Conservation (phyloP, 208 protist species). For the Jaenimonas drosophilae region DNA sequence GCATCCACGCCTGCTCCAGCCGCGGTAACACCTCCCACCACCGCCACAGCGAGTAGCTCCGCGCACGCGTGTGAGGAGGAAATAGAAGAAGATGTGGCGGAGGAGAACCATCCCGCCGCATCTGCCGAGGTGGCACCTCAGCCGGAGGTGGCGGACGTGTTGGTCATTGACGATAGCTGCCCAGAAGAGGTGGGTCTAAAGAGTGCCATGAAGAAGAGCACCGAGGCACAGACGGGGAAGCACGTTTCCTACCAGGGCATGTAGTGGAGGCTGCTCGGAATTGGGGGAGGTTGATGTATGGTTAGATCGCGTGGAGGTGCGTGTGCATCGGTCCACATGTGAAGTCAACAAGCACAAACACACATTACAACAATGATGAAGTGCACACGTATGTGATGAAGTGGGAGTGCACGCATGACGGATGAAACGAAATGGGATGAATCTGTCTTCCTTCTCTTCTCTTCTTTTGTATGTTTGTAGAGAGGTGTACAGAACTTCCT, state of each 20-base stretch:
- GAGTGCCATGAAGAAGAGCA: slow-evolving; percentile 13
- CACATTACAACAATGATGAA: too few relatives aligned
- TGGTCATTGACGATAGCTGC: neutral
- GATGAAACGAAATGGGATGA: too few relatives aligned
- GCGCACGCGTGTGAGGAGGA: neutral
- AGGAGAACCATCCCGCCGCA: neutral
- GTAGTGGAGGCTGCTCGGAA: too few relatives aligned
- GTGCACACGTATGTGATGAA: too few relatives aligned
- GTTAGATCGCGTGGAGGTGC: too few relatives aligned
- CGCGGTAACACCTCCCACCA: neutral
- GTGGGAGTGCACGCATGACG: too few relatives aligned
- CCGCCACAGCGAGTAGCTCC: neutral
- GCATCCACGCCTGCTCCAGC: neutral
- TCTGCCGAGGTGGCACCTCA: too few relatives aligned
- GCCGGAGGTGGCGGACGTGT: neutral
- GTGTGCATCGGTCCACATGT: too few relatives aligned
- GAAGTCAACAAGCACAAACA: too few relatives aligned
- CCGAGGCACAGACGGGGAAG: slow-evolving; percentile 6
- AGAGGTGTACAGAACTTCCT: too few relatives aligned
- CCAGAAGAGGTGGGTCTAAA: neutral
- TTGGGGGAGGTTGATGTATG: neutral
- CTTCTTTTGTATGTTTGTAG: too few relatives aligned
- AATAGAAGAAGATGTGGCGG: neutral
- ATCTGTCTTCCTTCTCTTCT: too few relatives aligned
- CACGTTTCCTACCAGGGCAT: slow-evolving; percentile 24